Base-by-base conservation (phyloP, 1,139 yeast genomes). In the Neolecta irregularis region DNA sequence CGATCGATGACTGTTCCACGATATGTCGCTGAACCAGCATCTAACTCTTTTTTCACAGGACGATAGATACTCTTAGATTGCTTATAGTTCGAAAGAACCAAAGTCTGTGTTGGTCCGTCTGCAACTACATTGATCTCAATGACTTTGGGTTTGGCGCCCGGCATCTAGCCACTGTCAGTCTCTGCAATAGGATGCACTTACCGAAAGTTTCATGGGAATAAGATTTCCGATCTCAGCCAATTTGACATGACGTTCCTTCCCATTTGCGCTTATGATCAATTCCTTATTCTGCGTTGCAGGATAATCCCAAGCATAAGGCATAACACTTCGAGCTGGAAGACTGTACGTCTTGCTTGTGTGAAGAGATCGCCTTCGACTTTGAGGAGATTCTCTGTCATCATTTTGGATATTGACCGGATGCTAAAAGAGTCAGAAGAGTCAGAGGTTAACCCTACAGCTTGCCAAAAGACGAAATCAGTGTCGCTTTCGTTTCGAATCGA, bases 301-400 rank as follows among this genome's bases (percentile, higher is more conserved):
- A 56, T 71, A 88, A 53, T 91, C 98, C 81, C 94, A 91, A 0
- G 98, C 83, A 54, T 88, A 91, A 0, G 96, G 95, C 98, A 91
- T 91, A 2, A 81, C 92, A 59, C 94, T 80, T 52, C 72, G 74
- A 1, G 93, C 73, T 0, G 95, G 96, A 17, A 85, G 65, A 40
- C 70, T 68, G 52, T 85, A 88, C 48, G 37, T 25, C 22, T 34
- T 38, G 4, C 21, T 24, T 12, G 20, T 31, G 4, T 22, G 19
- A 6, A 13, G n/a, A 19, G 35, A 33, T 12, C 20, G n/a, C n/a
- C n/a, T n/a, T n/a, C n/a, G n/a, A n/a, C n/a, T n/a, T n/a, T n/a
- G n/a, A n/a, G n/a, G 17, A 7, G 17, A 35, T 12, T 30, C 39
- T 18, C 39, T 43, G 4, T 15, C 24, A 16, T 36, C 36, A 8